Evolutionary conservation across 495 filamentous ascomycete genomes (phyloP).

Genomic region (Rostrohypoxylon terebratum): DNA sequence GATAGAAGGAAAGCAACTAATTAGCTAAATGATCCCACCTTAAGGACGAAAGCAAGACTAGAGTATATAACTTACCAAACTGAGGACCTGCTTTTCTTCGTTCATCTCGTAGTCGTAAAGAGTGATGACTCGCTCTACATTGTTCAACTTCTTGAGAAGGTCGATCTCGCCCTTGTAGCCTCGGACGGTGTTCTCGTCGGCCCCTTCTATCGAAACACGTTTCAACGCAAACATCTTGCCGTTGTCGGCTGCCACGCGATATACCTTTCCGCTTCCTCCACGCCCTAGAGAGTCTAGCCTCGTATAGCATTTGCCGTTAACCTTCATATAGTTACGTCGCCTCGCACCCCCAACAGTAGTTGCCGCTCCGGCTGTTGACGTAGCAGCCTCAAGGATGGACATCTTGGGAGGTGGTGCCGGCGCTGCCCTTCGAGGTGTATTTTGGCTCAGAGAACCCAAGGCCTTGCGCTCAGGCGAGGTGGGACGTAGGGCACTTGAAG

Average conservation of each 20-base stretch:
- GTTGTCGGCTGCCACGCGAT: constrained; percentile 96
- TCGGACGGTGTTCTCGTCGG: constrained; percentile 82
- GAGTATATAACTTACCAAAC: constrained; percentile 69
- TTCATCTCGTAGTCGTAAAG: constrained; percentile 95
- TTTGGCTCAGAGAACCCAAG: constrained; percentile 77
- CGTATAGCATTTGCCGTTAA: constrained; percentile 92
- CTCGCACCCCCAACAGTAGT: constrained; percentile 76
- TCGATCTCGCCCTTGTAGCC: constrained; percentile 99
- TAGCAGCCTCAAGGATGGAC: constrained; percentile 92
- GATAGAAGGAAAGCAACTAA: constrained; percentile 18
- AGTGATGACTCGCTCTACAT: constrained; percentile 88
- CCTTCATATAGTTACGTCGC: constrained; percentile 80
- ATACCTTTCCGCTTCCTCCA: constrained; percentile 92
- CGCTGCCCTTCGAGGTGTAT: constrained; percentile 84
- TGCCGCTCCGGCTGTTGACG: constrained; percentile 82
- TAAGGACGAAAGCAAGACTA: neutral
- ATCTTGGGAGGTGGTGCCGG: constrained; percentile 91
- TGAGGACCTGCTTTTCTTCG: constrained; percentile 84
- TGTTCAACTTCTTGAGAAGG: constrained; percentile 80
- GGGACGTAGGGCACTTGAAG: constrained; percentile 39
- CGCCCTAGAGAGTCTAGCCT: constrained; percentile 89
- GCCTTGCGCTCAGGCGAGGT: constrained; percentile 74
- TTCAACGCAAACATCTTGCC: constrained; percentile 94
- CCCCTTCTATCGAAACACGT: constrained; percentile 87
- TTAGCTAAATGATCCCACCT: constrained; percentile 19